phyloP scores from a whole-genome alignment of 768 basidiomycete genomes.

The Tulasnella sp. region DNA sequence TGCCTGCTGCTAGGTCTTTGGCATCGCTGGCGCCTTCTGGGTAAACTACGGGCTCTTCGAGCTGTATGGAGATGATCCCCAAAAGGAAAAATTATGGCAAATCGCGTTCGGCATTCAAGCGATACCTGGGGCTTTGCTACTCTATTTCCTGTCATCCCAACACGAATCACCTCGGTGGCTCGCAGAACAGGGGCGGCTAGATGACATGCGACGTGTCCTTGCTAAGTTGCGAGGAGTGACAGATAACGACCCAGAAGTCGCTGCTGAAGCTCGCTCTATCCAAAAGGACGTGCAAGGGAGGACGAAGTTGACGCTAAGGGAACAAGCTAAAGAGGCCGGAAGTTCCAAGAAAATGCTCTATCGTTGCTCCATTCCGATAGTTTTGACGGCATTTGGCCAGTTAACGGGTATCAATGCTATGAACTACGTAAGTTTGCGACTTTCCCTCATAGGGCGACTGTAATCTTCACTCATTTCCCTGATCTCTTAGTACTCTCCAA shows the following conservation, averaged over 20 bases:
- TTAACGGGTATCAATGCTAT: conserved; percentile 55
- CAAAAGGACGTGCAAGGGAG: conserved; percentile 48
- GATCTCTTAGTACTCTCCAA: conserved; percentile 41
- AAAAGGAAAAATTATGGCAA: conserved; percentile 47
- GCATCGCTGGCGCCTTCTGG: conserved; percentile 23
- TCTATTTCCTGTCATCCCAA: conserved; percentile 46
- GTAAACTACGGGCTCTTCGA: not conserved
- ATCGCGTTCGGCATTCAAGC: conserved; percentile 73
- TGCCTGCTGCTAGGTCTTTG: not conserved
- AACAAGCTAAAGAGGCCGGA: conserved; percentile 46
- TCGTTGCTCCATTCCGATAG: conserved; percentile 39
- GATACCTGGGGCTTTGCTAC: conserved; percentile 59
- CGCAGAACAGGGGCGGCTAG: conserved; percentile 54
- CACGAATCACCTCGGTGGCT: conserved; percentile 77
- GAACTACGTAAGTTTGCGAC: conserved; percentile 39
- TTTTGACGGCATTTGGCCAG: conserved; percentile 49
- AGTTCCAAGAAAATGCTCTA: conserved; percentile 68
- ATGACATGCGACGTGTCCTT: conserved; percentile 55
- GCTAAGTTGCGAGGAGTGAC: conserved; percentile 57
- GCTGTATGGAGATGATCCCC: not conserved
- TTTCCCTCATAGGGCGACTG: not conserved
- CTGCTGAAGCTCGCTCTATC: conserved; percentile 60
- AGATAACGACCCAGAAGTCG: conserved; percentile 44
- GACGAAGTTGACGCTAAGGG: conserved; percentile 27
- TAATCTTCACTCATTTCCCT: not conserved